Conservation (phyloP, 2,329 filamentous ascomycete genomes). For the Verticillium klebahnii region DNA sequence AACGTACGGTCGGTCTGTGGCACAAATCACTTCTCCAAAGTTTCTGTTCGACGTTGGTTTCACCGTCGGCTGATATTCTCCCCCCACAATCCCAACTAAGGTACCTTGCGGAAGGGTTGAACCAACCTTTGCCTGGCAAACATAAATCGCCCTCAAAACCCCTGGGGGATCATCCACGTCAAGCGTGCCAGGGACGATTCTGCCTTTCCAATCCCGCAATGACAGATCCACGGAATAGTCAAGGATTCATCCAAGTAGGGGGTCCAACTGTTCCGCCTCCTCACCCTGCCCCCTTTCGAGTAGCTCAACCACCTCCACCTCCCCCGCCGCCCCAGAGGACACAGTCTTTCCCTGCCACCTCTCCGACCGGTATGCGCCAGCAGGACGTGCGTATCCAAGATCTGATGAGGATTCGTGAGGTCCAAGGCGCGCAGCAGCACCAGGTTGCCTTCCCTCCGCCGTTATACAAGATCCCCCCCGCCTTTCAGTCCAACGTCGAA, state of each 20-base stretch:
- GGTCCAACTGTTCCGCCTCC: background rate
- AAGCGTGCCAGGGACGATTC: background rate
- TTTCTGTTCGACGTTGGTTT: background rate
- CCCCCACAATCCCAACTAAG: background rate
- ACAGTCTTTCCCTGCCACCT: background rate
- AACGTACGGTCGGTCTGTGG: no score
- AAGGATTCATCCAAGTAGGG: background rate
- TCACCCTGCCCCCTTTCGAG: background rate
- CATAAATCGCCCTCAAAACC: background rate
- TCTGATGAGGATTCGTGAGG: background rate
- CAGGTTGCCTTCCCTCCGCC: background rate
- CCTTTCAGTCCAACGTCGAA: slow-evolving; percentile 8
- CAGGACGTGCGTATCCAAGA: background rate
- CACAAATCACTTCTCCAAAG: background rate
- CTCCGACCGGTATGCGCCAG: background rate
- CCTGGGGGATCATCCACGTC: background rate
- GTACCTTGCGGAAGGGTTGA: no score
- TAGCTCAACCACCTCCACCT: background rate
- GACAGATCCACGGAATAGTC: background rate
- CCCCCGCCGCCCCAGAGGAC: background rate
- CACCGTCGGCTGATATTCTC: background rate
- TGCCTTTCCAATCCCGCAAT: background rate
- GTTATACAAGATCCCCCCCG: background rate
- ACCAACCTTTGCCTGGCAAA: background rate
- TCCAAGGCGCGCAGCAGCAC: background rate